Base-by-base conservation (phyloP, 371 early-diverging fungal species). In the Rhizopus microsporus region DNA sequence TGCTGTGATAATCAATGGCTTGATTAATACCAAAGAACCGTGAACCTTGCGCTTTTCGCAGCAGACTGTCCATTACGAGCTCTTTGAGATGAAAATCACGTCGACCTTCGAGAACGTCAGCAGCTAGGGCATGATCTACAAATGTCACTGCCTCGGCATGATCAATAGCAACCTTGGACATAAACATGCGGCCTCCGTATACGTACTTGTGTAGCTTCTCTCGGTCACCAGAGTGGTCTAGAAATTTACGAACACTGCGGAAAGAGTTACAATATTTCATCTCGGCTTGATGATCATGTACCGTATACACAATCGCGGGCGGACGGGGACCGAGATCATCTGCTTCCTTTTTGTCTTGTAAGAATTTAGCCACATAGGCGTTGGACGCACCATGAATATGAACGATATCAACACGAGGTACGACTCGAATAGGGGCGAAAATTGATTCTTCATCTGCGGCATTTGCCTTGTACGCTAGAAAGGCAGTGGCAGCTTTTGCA, bases 361-460 rank as follows among this genome's bases (percentile, higher is more conserved):
- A 50, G 17, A 50, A 64, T 37, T 64, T 56, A 30, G 84, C 68
- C 6, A 81, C 68, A 16, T 82, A 77, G 13, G 85, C 87, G 57
- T 83, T 87, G 8, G 85, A 80, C 1, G 83, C 85, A 6, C 87
- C 87, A 56, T 87, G 87, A 7, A 80, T 52, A 71, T 87, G 87
- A 38, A 87, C 81, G 5, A 87, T 63, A 42, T 85, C 85, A 8
- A 87, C 78, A 3, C 47, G 67, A 48, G 51, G 69, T n/a, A 59
- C 32, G 17, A 31, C 34, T 8, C 40, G 9, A 12, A 65, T 35
- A 1, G 78, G 73, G 3, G 81, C 83, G 71, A 86, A 86, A 8
- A 82, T 60, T 0, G 87, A 77, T 35, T 81, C 69, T 43, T 86
- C 87, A 23, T 80, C 66, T 39, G 68, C 68, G 9, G 70, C 69